phyloP scores from a whole-genome alignment of 805 yeast species.

The Torulaspora quercuum region DNA sequence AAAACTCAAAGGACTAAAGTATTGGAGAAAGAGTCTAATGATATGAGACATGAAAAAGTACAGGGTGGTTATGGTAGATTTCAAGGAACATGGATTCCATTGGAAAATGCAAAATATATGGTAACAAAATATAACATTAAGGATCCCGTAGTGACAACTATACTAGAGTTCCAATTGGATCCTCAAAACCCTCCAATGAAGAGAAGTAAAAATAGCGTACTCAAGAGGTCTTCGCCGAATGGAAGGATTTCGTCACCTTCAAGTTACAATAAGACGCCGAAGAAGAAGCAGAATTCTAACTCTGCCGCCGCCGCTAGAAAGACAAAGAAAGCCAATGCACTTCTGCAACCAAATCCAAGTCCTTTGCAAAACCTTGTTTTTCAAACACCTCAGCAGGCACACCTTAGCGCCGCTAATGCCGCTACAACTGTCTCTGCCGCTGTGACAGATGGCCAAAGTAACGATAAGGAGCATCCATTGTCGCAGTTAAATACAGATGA shows the following conservation, averaged over 20 bases:
- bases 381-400: conserved; percentile 34
- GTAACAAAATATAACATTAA: conserved; percentile 51
- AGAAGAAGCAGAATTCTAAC: conserved; percentile 18
- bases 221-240: conserved; percentile 33
- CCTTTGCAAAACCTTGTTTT: conserved; percentile 35
- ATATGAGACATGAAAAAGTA: conserved; percentile 68
- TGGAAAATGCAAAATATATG: conserved; percentile 58
- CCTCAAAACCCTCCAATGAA: conserved; percentile 44
- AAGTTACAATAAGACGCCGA: conserved; percentile 36
- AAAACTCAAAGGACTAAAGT: conserved; percentile 77
- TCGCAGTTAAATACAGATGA: conserved; percentile 14
- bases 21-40: conserved; percentile 69
- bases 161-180: conserved; percentile 52
- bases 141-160: conserved; percentile 47
- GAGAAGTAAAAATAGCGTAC: conserved; percentile 38
- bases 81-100: conserved; percentile 85
- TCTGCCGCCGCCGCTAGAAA: conserved; percentile 11
- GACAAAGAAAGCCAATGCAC: conserved; percentile 16
- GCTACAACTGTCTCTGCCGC: conserved; percentile 18
- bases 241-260: conserved; percentile 35
- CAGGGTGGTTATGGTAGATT: conserved; percentile 85
- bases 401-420: conserved; percentile 12
- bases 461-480: conserved; percentile 10
- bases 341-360: conserved; percentile 30
- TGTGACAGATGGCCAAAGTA: conserved; percentile 7